A percentile compares a stretch with the other conserved stretches of the same genome.
phyloP scores from a whole-genome alignment of 768 basidiomycete species.

The Rhizopogon salebrosus region DNA sequence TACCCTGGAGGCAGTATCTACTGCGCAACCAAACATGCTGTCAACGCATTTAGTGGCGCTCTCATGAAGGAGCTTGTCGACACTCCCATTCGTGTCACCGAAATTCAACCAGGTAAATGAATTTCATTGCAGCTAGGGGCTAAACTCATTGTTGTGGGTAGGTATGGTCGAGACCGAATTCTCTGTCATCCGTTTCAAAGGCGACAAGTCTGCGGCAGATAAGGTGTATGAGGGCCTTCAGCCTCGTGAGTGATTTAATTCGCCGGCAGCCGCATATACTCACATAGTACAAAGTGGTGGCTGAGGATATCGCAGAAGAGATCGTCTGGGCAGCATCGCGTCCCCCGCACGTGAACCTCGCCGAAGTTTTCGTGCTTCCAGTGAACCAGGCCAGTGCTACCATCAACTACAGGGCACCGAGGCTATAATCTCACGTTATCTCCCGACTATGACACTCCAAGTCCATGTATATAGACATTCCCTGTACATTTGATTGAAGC shows the following conservation, averaged over 20 bases:
- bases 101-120: constrained; percentile 81
- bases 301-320: constrained; percentile 92
- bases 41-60: constrained; percentile 80
- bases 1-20: constrained; percentile 93
- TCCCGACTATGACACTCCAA: neutral
- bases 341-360: constrained; percentile 89
- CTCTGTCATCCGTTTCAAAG: constrained; percentile 84
- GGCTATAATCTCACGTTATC: constrained; percentile 15
- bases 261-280: constrained; percentile 3
- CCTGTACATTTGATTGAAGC: neutral
- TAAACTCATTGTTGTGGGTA: constrained; percentile 18
- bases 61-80: constrained; percentile 85
- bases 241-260: constrained; percentile 55
- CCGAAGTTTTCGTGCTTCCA: constrained; percentile 72
- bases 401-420: constrained; percentile 49
- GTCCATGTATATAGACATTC: neutral
- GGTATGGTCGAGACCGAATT: constrained; percentile 92
- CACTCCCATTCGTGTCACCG: constrained; percentile 89
- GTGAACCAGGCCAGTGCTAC: constrained; percentile 74
- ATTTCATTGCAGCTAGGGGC: constrained; percentile 1
- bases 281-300: constrained; percentile 47
- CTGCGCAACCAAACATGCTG: constrained; percentile 85
- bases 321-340: constrained; percentile 95
- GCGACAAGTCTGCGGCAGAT: constrained; percentile 76
- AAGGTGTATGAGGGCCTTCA: constrained; percentile 88